Evolutionary conservation across 345 rosid species (phyloP), one percentile per base, ranked within the genome.

Genomic region (Arabidopsis suecica): DNA sequence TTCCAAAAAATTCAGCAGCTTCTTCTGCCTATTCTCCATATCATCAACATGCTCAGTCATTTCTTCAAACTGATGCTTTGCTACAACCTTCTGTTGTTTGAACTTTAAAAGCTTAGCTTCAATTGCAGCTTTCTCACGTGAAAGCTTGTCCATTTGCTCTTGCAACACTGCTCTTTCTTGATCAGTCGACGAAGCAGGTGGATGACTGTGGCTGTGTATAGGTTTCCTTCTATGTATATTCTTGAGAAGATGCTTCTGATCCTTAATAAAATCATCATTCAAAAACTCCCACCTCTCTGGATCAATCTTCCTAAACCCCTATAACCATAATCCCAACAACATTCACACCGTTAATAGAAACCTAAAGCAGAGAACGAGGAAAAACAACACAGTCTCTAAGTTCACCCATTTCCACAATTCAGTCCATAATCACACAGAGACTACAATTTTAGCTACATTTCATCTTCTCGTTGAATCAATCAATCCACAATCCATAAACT

Each of bases 241-340:
- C 82, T 89, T 92, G 38, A 95, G 93, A 66, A 89, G 93, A 87
- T 90, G 97, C 87, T 83, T 90, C 72, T 89, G 89, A 83, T 87
- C 94, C 76, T 86, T 95, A 22, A 85, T 77, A 78, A 95, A 92
- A 20, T 87, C 97, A 56, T 95, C 97, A 81, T 92, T 95, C 5
- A 85, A 83, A 80, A 95, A 95, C 54, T 95, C 97, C 99, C 99
- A 95, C 72, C 68, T 87, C 83, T 95, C 96, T 0, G 96, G 87
- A 85, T 95, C 97, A 69, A 83, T 89, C 87, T 95, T 95, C 38
- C 93, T 84, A 50, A 95, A 95, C 20, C 99, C 99, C 99, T 95
- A 84, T 62, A 48, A 68, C 23, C 71, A 28, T 13, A 44, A 13
- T 44, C 48, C 50, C 28, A 74, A 38, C 13, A 41, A 56, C 60